These are phyloP conservation scores for Pseudogymnoascus sp. DNA, from an alignment of 2,329 filamentous ascomycete species.

Conservation along the genomic window DNA sequence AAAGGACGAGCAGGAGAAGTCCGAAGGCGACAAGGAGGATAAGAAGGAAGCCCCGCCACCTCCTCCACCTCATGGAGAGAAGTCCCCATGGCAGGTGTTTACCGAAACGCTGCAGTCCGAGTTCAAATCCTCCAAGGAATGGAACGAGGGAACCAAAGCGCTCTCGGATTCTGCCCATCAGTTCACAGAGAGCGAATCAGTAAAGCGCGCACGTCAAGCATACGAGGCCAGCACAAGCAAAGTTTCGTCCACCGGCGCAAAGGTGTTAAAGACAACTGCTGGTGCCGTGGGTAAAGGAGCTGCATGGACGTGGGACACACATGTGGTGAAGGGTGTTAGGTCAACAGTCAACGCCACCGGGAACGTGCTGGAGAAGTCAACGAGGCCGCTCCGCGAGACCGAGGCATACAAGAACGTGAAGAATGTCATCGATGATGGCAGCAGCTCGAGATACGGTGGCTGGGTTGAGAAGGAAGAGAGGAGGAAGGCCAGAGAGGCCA, in stretches of 20 bases:
- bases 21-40: conserved; percentile 39
- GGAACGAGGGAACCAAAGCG: conserved; percentile 97
- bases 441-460: conserved; percentile 89
- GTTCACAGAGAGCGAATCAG: conserved; percentile 86
- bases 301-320: conserved; percentile 94
- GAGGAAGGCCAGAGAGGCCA: conserved; percentile 64
- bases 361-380: conserved; percentile 85
- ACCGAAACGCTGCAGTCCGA: conserved; percentile 90
- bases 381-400: conserved; percentile 85
- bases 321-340: conserved; percentile 83
- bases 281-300: conserved; percentile 83
- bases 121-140: conserved; percentile 96
- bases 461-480: conserved; percentile 97
- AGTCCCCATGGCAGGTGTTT: conserved; percentile 98
- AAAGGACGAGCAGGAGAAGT: conserved; percentile 40
- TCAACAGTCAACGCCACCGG: conserved; percentile 81
- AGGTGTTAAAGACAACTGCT: conserved; percentile 77
- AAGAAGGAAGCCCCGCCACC: conserved; percentile 63
- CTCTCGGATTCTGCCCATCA: conserved; percentile 82
- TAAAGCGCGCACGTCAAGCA: conserved; percentile 75
- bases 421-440: conserved; percentile 93
- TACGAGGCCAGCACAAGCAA: conserved; percentile 82
- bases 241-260: conserved; percentile 68
- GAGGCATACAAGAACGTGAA: conserved; percentile 93
- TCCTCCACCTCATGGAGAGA: conserved; percentile 94